Base-by-base conservation (phyloP, 805 yeast species). In the Candida multigemmis region DNA sequence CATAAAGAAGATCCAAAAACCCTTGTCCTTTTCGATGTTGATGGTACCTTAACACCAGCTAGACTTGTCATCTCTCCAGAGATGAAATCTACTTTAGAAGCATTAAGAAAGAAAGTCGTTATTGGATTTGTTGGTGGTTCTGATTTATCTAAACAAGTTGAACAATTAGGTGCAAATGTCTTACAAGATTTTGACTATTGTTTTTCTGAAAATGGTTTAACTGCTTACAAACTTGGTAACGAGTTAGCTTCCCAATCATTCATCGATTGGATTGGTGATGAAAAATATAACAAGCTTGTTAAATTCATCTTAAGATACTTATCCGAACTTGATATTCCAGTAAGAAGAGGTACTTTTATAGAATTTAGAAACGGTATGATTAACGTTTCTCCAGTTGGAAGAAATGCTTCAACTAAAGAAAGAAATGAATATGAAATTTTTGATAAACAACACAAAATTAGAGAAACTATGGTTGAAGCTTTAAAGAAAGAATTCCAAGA, bases 361-460 rank as follows among this genome's bases (percentile, higher is more conserved):
- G 99, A 91, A 71, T 91, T 91, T 74, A 84, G 99, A 76, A 91
- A 91, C 60, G 99, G 99, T 60, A 87, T 91, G 94, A 83, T 91
- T 62, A 91, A 91, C 64, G 85, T 91, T 38, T 86, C 96, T 10
- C 99, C 99, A 44, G 76, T 91, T 35, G 99, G 99, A 50, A 85
- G 99, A 76, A 91, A 91, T 56, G 97, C 97, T 36, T 77, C 93
- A 21, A 85, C 85, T 42, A 74, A 73, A 41, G 96, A 91, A 71
- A 83, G 99, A 68, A 77, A 73, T 60, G 96, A 86, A 44, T 91
- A 68, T 53, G 97, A 91, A 69, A 68, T 64, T 46, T 91, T 46
- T 58, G 99, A 91, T 60, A 68, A 75, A 46, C 68, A 63, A 50
- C 74, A 82, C 69, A 71, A 83, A 48, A 59, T 91, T 47, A 84